Percentiles rank a stretch among this genome's conserved stretches.
Conservation (phyloP, 208 protist species). For the Herpetomonas tarakana region DNA sequence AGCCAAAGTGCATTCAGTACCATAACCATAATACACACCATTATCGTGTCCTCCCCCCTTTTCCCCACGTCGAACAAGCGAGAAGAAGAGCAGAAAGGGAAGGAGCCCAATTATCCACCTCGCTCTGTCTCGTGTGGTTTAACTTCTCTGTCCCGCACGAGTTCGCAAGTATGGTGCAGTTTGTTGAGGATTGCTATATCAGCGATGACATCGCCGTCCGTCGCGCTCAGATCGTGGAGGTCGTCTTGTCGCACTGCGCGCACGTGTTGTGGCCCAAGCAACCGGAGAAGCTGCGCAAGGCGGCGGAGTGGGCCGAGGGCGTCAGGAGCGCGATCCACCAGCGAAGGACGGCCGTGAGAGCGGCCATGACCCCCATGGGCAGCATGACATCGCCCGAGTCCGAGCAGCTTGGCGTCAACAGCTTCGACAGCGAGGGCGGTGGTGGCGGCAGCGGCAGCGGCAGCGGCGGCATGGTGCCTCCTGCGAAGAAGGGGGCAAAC, state of each 20-base stretch:
- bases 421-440: background rate
- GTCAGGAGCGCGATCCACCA: slow-evolving; percentile 21
- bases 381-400: background rate
- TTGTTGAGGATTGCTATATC: slow-evolving; percentile 30
- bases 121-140: no score
- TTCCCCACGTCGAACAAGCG: no score
- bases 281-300: slow-evolving; percentile 23
- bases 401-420: background rate
- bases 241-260: slow-evolving; percentile 54
- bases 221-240: slow-evolving; percentile 42
- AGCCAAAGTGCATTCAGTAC: no score
- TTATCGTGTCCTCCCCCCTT: no score
- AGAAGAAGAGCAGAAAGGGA: background rate
- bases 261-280: slow-evolving; percentile 39
- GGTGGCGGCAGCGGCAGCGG: slow-evolving; percentile 6
- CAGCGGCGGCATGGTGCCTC: slow-evolving; percentile 5
- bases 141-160: no score
- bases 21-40: no score
- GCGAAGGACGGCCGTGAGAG: background rate
- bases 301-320: slow-evolving; percentile 28
- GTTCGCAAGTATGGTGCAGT: background rate
- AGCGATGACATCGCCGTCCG: slow-evolving; percentile 52
- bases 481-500: slow-evolving; percentile 27
- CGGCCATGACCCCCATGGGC: background rate
- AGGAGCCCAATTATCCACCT: background rate